These are phyloP conservation scores for Lecanoromycetidae sp. DNA, from an alignment of 2,329 filamentous ascomycete species.

Conservation along the genomic window DNA sequence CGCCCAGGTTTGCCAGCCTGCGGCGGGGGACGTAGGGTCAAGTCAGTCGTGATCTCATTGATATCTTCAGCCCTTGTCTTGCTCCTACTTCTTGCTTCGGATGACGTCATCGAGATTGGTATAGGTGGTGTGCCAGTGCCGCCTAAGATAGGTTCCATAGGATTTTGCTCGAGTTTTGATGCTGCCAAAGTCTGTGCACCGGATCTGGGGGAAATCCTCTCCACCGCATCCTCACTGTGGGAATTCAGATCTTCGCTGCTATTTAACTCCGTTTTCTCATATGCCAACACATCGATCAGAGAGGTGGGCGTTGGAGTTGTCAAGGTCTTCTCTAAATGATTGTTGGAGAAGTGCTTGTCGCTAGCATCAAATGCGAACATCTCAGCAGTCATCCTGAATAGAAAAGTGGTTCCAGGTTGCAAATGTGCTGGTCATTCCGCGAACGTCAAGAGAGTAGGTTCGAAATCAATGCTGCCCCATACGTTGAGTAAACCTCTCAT, in stretches of 20 bases:
- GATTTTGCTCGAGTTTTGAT: background rate
- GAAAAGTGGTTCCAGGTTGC: background rate
- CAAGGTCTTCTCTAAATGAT: background rate
- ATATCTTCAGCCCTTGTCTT: constrained; percentile 3
- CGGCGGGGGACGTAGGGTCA: constrained; percentile 4
- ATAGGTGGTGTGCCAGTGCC: constrained; percentile 15
- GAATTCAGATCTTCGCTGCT: background rate
- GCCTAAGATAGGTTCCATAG: background rate
- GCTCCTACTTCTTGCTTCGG: constrained; percentile 7
- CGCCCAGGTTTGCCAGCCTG: constrained; percentile 10
- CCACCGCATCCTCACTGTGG: background rate
- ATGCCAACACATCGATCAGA: background rate
- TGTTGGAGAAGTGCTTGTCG: constrained; percentile 9
- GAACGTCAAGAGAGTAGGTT: background rate
- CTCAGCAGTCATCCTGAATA: background rate
- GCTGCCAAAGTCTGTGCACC: background rate
- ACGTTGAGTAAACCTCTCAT: too few relatives aligned
- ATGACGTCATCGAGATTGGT: constrained; percentile 9
- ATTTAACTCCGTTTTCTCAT: background rate
- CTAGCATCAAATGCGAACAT: constrained; percentile 14
- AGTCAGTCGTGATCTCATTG: background rate
- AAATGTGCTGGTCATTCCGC: background rate
- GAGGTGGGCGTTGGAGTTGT: background rate
- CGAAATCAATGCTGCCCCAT: background rate
- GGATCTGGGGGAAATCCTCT: too few relatives aligned